Percentiles rank a stretch among this genome's conserved stretches.
Evolutionary conservation across 2,329 filamentous ascomycete species (phyloP).

Genomic region (Fusarium sp.): DNA sequence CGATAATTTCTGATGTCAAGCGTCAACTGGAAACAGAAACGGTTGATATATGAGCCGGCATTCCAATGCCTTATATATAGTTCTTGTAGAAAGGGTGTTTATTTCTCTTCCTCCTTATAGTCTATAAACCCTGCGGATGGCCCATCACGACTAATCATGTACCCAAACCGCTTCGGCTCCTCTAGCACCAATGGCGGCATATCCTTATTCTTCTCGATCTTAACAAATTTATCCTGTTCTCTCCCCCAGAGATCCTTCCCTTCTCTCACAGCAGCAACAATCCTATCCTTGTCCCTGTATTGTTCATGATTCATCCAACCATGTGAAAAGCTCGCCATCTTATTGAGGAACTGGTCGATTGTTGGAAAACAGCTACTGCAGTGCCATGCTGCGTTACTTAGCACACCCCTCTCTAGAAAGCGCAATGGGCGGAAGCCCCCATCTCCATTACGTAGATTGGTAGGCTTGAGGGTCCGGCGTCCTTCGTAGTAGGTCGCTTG

Average conservation of each 20-base stretch:
- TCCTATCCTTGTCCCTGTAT: constrained; percentile 62
- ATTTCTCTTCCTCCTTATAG: constrained; percentile 45
- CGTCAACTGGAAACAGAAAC: accelerated
- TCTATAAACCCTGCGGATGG: constrained; percentile 62
- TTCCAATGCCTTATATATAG: too few species aligned
- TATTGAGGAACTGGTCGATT: constrained; percentile 65
- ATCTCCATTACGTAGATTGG: constrained; percentile 64
- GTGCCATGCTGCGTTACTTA: constrained; percentile 69
- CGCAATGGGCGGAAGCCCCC: constrained; percentile 55
- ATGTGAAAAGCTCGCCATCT: constrained; percentile 69
- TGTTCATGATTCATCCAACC: constrained; percentile 62
- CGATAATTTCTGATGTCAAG: accelerated
- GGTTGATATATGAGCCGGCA: background rate
- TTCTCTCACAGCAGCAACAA: constrained; percentile 63
- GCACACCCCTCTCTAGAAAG: constrained; percentile 56
- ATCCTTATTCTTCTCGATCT: constrained; percentile 63
- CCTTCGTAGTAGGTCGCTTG: constrained; percentile 67
- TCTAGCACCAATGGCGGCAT: constrained; percentile 62
- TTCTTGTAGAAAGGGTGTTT: too few species aligned
- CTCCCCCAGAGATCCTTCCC: constrained; percentile 69
- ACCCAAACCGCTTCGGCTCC: constrained; percentile 56
- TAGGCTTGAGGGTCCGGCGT: constrained; percentile 63
- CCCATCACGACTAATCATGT: constrained; percentile 61
- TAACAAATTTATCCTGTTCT: constrained; percentile 59
- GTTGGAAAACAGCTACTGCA: constrained; percentile 72